Evolutionary conservation across 83 land plant species (phyloP).

Genomic region (Picea engelmannii): DNA sequence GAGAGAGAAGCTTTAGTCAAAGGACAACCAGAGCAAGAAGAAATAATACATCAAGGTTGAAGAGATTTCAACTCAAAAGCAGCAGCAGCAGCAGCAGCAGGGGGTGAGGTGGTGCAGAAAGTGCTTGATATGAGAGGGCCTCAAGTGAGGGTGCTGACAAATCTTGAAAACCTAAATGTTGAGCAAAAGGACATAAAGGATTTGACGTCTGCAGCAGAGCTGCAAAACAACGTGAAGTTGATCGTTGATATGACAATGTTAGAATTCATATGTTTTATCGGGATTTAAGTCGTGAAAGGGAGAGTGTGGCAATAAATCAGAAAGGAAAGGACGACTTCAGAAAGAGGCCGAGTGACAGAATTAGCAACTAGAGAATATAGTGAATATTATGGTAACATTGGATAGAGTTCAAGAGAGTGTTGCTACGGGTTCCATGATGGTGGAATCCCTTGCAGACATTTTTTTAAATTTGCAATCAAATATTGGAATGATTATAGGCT

Average conservation of each 20-base stretch:
- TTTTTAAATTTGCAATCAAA: constrained; percentile 21
- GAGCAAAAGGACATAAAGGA: constrained; percentile 73
- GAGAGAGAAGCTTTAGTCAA: constrained; percentile 73
- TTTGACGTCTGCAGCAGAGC: constrained; percentile 82
- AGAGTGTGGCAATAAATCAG: constrained; percentile 59
- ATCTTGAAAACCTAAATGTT: constrained; percentile 85
- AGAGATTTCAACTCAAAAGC: constrained; percentile 68
- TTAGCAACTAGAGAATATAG: constrained; percentile 62
- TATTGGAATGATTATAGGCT: constrained; percentile 72
- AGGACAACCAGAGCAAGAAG: constrained; percentile 53
- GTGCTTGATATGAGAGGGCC: constrained; percentile 97
- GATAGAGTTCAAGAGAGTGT: constrained; percentile 43
- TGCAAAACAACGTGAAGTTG: constrained; percentile 86
- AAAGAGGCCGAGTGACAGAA: constrained; percentile 54
- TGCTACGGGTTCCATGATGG: constrained; percentile 48
- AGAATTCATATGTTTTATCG: constrained; percentile 76
- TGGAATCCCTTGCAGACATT: no score
- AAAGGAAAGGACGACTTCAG: constrained; percentile 68
- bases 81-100: constrained; percentile 51
- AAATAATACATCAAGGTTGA: constrained; percentile 58
- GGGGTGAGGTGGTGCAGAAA: constrained; percentile 66
- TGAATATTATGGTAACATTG: constrained; percentile 41
- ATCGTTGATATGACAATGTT: constrained; percentile 82
- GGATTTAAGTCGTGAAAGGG: constrained; percentile 76
- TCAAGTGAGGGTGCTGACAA: constrained; percentile 76